Evolutionary conservation across 2,329 filamentous ascomycete species (phyloP).

Genomic region (Rugonectria rugulosa): DNA sequence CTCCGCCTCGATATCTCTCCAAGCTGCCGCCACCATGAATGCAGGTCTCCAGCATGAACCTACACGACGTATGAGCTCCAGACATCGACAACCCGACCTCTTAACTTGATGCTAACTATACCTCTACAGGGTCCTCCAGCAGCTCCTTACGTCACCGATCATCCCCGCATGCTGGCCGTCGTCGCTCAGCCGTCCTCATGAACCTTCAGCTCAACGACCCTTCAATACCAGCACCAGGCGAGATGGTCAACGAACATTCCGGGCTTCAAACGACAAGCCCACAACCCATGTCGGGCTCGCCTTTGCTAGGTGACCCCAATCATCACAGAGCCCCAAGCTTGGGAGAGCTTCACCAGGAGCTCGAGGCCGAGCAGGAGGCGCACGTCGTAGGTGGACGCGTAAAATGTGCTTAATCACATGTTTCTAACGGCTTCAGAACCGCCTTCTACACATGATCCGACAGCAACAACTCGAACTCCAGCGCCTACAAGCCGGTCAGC

Average conservation of each 20-base stretch:
- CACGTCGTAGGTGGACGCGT: conserved; percentile 66
- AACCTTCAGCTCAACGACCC: conserved; percentile 79
- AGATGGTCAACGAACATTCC: conserved; percentile 63
- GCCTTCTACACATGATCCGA: conserved; percentile 78
- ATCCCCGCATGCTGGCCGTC: conserved; percentile 60
- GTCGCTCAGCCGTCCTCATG: conserved; percentile 74
- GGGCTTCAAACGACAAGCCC: conserved; percentile 48
- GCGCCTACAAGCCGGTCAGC: conserved; percentile 60
- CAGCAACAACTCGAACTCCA: conserved; percentile 76
- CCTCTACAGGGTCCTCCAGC: conserved; percentile 56
- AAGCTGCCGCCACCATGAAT: conserved; percentile 80
- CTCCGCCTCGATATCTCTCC: conserved; percentile 73
- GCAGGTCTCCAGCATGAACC: conserved; percentile 74
- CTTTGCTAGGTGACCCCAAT: conserved; percentile 60
- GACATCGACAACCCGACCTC: background rate
- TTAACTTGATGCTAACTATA: conserved; percentile 19
- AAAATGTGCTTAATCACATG: background rate
- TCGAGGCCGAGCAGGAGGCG: conserved; percentile 80
- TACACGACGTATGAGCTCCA: conserved; percentile 57
- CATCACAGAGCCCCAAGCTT: conserved; percentile 75
- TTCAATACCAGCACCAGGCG: conserved; percentile 70
- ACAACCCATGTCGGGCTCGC: conserved; percentile 56
- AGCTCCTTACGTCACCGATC: conserved; percentile 57
- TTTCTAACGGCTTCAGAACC: conserved; percentile 61
- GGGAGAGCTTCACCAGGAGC: conserved; percentile 79